These are phyloP conservation scores for Atkinsonella texensis DNA, from an alignment of 2,329 filamentous ascomycete genomes.

Conservation along the genomic window DNA sequence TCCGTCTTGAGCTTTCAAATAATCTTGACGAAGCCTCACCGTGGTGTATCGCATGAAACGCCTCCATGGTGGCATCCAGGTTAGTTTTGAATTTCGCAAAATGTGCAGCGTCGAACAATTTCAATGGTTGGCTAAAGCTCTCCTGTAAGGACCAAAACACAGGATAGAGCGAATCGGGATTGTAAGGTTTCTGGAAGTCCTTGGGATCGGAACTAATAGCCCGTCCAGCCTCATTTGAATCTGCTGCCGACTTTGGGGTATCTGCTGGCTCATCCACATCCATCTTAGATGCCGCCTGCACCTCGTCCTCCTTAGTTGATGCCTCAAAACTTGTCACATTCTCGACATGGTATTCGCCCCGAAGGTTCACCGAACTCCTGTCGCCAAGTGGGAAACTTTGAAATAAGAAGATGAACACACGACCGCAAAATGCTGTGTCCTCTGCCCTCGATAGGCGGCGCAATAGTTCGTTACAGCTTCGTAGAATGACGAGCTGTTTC, in stretches of 20 bases:
- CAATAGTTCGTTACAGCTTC: slow-evolving; percentile 91
- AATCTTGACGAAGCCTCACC: slow-evolving; percentile 38
- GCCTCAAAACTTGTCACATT: slow-evolving; percentile 77
- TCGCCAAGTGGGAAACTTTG: slow-evolving; percentile 95
- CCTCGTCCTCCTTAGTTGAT: slow-evolving; percentile 19
- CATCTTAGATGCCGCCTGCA: slow-evolving; percentile 31
- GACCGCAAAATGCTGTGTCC: slow-evolving; percentile 92
- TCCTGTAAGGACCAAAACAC: slow-evolving; percentile 91
- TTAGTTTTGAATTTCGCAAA: slow-evolving; percentile 74
- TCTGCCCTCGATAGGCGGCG: slow-evolving; percentile 87
- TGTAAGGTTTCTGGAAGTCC: slow-evolving; percentile 40
- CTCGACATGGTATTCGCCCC: slow-evolving; percentile 90
- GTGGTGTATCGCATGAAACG: slow-evolving; percentile 40
- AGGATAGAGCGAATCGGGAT: slow-evolving; percentile 68
- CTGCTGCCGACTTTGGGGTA: slow-evolving; percentile 15
- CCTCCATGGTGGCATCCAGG: slow-evolving; percentile 51
- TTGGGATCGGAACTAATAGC: slow-evolving; percentile 29
- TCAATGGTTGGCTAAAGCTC: slow-evolving; percentile 81
- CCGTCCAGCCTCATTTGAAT: slow-evolving; percentile 19
- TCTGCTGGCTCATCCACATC: slow-evolving; percentile 48
- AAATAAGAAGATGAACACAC: slow-evolving; percentile 97
- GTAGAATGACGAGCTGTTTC: slow-evolving; percentile 80
- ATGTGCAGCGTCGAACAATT: slow-evolving; percentile 58
- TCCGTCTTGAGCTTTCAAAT: slow-evolving; percentile 50
- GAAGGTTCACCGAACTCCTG: slow-evolving; percentile 91